A percentile compares a stretch with the other conserved stretches of the same genome.
Conservation (phyloP, 106 monocot genomes). For the Acanthochlamys bracteata region DNA sequence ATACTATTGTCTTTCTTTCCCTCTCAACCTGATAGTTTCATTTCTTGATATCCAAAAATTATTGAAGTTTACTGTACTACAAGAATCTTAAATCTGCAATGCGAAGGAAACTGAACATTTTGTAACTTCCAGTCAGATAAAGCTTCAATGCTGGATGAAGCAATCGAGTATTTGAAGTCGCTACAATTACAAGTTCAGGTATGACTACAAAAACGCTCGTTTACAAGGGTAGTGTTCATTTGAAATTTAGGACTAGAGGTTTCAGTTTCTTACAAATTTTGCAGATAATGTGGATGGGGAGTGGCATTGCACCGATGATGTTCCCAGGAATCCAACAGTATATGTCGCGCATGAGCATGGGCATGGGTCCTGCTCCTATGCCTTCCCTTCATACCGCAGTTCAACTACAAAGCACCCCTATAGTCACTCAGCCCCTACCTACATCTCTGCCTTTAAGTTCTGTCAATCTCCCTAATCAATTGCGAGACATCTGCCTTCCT, state of each 20-base stretch:
- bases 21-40: background rate
- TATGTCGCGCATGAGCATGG: slow-evolving; percentile 37
- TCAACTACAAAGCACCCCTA: slow-evolving; percentile 33
- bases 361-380: slow-evolving; percentile 25
- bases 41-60: background rate
- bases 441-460: slow-evolving; percentile 13
- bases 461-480: slow-evolving; percentile 33
- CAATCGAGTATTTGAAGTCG: slow-evolving; percentile 79
- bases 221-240: background rate
- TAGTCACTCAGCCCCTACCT: slow-evolving; percentile 20
- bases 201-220: background rate
- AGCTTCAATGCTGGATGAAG: slow-evolving; percentile 85
- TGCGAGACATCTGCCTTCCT: slow-evolving; percentile 27
- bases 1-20: background rate
- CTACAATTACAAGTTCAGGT: slow-evolving; percentile 84
- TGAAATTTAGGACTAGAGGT: background rate
- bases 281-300: slow-evolving; percentile 95
- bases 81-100: background rate
- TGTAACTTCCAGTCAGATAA: slow-evolving; percentile 52
- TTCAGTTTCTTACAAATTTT: background rate
- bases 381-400: slow-evolving; percentile 24
- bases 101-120: background rate
- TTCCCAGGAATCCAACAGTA: slow-evolving; percentile 54
- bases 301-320: slow-evolving; percentile 79
- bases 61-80: background rate